These are phyloP conservation scores for Pezicula radicicola DNA, from an alignment of 2,329 filamentous ascomycete genomes.

Conservation along the genomic window DNA sequence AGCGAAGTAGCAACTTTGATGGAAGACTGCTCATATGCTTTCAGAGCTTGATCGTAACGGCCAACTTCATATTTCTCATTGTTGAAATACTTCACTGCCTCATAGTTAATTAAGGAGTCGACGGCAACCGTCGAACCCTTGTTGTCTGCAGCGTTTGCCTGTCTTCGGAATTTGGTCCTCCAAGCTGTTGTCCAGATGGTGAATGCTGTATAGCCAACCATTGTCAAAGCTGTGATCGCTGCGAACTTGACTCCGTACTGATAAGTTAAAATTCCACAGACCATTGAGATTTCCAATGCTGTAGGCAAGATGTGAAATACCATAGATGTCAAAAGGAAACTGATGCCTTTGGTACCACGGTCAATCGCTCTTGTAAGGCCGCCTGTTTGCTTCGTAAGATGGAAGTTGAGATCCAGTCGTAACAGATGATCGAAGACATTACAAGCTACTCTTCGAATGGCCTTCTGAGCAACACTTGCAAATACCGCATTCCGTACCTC, in stretches of 20 bases:
- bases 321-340: slow-evolving; percentile 95
- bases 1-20: slow-evolving; percentile 97
- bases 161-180: slow-evolving; percentile 93
- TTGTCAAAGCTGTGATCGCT: slow-evolving; percentile 83
- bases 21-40: slow-evolving; percentile 85
- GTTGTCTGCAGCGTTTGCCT: slow-evolving; percentile 95
- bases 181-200: slow-evolving; percentile 96
- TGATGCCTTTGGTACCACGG: slow-evolving; percentile 96
- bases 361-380: slow-evolving; percentile 93
- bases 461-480: slow-evolving; percentile 94
- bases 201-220: slow-evolving; percentile 93
- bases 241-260: slow-evolving; percentile 93
- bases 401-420: slow-evolving; percentile 87
- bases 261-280: slow-evolving; percentile 94
- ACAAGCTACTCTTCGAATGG: slow-evolving; percentile 84
- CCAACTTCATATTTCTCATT: slow-evolving; percentile 94
- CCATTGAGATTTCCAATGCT: slow-evolving; percentile 88
- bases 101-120: slow-evolving; percentile 97
- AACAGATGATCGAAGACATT: slow-evolving; percentile 92
- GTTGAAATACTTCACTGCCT: slow-evolving; percentile 99
- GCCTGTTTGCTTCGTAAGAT: slow-evolving; percentile 90
- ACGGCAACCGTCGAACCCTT: slow-evolving; percentile 92
- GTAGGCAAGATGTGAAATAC: slow-evolving; percentile 96
- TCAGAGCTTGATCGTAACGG: slow-evolving; percentile 83
- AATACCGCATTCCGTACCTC: slow-evolving; percentile 96